A percentile compares a stretch with the other conserved stretches of the same genome.
Evolutionary conservation across 139 green algal genomes (phyloP).

Genomic region (Pedinophyceae sp.): DNA sequence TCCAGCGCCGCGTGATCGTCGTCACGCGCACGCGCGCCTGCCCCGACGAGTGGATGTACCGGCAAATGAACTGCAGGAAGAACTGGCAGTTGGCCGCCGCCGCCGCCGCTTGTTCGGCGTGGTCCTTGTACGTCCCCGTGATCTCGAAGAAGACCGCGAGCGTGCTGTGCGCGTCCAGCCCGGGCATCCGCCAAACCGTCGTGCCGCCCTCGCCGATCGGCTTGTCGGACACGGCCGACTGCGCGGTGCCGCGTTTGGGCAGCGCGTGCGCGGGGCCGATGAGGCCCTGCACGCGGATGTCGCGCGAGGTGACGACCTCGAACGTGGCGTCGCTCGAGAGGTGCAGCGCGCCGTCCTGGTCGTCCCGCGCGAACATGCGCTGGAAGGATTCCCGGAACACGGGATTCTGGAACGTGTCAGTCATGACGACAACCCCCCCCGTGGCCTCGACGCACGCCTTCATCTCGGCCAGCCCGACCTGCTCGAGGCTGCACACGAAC

Average conservation of each 20-base stretch:
- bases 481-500: slow-evolving; percentile 88
- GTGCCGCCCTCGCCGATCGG: slow-evolving; percentile 75
- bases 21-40: slow-evolving; percentile 65
- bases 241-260: background rate
- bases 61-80: slow-evolving; percentile 23
- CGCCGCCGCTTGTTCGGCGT: background rate
- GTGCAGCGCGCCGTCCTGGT: slow-evolving; percentile 42
- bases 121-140: background rate
- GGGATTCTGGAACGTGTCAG: slow-evolving; percentile 72
- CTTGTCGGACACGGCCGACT: slow-evolving; percentile 4
- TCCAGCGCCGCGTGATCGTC: slow-evolving; percentile 76
- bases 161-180: slow-evolving; percentile 56
- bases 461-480: slow-evolving; percentile 94
- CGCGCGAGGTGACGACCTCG: slow-evolving; percentile 37
- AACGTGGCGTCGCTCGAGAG: slow-evolving; percentile 54
- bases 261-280: slow-evolving; percentile 1
- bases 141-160: slow-evolving; percentile 5
- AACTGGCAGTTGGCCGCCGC: slow-evolving; percentile 41
- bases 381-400: slow-evolving; percentile 78
- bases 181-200: slow-evolving; percentile 70
- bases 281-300: slow-evolving; percentile 14
- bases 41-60: slow-evolving; percentile 22
- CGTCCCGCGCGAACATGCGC: slow-evolving; percentile 40
- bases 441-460: slow-evolving; percentile 65
- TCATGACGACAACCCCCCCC: slow-evolving; percentile 75